Conservation (phyloP, 768 basidiomycete genomes). For the Filobasidium wieringae region DNA sequence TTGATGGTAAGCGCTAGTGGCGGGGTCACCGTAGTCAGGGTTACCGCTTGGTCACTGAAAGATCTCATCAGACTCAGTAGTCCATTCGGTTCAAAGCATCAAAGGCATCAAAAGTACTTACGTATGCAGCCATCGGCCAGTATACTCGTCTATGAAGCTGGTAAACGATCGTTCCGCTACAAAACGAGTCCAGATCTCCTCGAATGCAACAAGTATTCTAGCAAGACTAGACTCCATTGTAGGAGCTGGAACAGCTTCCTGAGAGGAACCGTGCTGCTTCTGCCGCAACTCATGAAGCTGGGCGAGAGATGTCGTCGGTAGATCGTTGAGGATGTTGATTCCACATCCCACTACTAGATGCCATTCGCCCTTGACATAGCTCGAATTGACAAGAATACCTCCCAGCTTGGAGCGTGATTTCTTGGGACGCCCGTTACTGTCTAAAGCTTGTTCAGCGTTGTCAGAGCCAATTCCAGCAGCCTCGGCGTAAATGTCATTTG, state of each 20-base stretch:
- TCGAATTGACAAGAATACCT: slow-evolving; percentile 81
- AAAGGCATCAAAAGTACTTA: slow-evolving; percentile 42
- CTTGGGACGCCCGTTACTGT: slow-evolving; percentile 69
- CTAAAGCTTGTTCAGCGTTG: slow-evolving; percentile 82
- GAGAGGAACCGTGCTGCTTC: background rate
- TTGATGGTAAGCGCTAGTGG: slow-evolving; percentile 59
- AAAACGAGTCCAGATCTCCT: slow-evolving; percentile 64
- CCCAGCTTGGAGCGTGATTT: slow-evolving; percentile 60
- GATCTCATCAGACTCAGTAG: too few species aligned
- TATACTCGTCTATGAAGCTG: slow-evolving; percentile 68
- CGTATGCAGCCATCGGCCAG: slow-evolving; percentile 81
- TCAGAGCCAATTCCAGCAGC: slow-evolving; percentile 41
- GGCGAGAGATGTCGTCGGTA: slow-evolving; percentile 68
- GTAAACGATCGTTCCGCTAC: slow-evolving; percentile 57
- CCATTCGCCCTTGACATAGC: slow-evolving; percentile 58
- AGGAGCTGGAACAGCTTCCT: slow-evolving; percentile 36
- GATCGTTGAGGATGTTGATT: slow-evolving; percentile 68
- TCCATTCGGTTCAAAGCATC: background rate
- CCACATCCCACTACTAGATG: slow-evolving; percentile 80
- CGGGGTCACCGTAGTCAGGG: slow-evolving; percentile 63
- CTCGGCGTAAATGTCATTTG: slow-evolving; percentile 82
- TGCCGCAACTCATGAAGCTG: slow-evolving; percentile 46
- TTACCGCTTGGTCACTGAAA: slow-evolving; percentile 43
- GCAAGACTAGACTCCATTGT: slow-evolving; percentile 67
- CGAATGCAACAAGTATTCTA: slow-evolving; percentile 62